Base-by-base conservation (phyloP, 1,139 yeast genomes). In the Geotrichum restrictum region DNA sequence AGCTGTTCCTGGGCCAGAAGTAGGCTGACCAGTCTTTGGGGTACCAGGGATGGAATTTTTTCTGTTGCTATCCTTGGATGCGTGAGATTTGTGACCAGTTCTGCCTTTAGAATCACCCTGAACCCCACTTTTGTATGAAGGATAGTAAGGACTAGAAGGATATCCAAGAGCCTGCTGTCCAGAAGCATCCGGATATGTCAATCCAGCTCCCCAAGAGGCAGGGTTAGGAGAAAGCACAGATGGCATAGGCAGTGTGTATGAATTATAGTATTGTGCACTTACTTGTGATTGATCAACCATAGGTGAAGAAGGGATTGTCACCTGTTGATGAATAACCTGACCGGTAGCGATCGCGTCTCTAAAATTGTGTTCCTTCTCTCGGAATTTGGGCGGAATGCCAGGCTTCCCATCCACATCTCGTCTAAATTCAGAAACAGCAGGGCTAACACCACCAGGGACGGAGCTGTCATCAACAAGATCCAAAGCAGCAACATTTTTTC, bases 201-300 rank as follows among this genome's bases (percentile, higher is more conserved):
- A 37, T 7, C 41, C 41, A n/a, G 22, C 14, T 6, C 31, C 42
- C 42, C 42, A 39, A 2, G 29, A 13, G 32, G 31, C 42, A 11
- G 16, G 1, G 16, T 22, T 39, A 5, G 42, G 42, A 3, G 42
- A 39, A 3, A 39, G 29, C 16, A 39, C 2, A 27, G 31, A 8
- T 22, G 13, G 42, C 24, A 48, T 14, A 11, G 51, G 34, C 47
- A 48, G 29, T 18, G 39, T 47, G 29, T 39, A 47, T 24, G 34
- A 29, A 36, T 48, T 48, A 22, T 29, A 27, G 21, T 42, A 24
- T 13, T 38, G 45, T 6, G 47, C 36, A 13, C 32, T 38, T 22
- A 46, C 22, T 14, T 41, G 29, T 8, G 48, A 51, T 41, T 53
- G 59, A 43, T 60, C 63, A 39, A 19, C 16, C 31, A 40, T 36